These are phyloP conservation scores for Aegilops speltoides DNA, from an alignment of 176 grass and related monocot species.

Conservation along the genomic window DNA sequence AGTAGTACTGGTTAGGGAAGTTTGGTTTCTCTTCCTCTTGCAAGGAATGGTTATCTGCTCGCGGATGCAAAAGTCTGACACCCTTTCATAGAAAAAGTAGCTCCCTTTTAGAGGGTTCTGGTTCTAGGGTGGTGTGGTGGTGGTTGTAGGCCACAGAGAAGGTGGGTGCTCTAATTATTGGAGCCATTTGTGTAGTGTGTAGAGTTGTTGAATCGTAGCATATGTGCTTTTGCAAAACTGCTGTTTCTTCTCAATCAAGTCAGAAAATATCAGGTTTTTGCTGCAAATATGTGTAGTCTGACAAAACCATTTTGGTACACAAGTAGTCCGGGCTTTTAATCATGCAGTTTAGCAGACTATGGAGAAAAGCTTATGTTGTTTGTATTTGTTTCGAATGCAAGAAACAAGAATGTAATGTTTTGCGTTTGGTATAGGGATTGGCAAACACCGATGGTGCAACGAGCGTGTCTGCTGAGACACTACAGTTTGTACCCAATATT, in stretches of 20 bases:
- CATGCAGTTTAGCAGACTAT: not conserved
- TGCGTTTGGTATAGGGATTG: conserved; percentile 34
- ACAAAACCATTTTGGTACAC: not conserved
- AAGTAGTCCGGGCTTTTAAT: not conserved
- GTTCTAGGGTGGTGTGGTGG: conserved; percentile 22
- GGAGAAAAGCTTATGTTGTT: not conserved
- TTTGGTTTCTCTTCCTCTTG: not conserved
- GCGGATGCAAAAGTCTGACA: conserved; percentile 38
- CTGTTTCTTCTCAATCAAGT: conserved; percentile 15
- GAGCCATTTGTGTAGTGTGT: conserved; percentile 14
- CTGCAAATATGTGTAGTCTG: not conserved
- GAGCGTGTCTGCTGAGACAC: conserved; percentile 22
- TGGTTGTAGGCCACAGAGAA: conserved; percentile 50
- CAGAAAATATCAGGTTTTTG: not conserved
- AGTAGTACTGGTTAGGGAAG: not conserved
- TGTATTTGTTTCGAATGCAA: not conserved
- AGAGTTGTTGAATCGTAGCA: conserved; percentile 36
- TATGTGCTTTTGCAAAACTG: conserved; percentile 8
- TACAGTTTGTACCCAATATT: conserved; percentile 64
- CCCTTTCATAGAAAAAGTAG: conserved; percentile 36
- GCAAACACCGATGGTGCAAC: conserved; percentile 26
- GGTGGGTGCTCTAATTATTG: conserved; percentile 59
- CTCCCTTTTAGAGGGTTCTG: conserved; percentile 31
- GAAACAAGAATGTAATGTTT: not conserved
- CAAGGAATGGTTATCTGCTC: conserved; percentile 1